Evolutionary conservation across 768 basidiomycete species (phyloP).

Genomic region (Mycena metata): DNA sequence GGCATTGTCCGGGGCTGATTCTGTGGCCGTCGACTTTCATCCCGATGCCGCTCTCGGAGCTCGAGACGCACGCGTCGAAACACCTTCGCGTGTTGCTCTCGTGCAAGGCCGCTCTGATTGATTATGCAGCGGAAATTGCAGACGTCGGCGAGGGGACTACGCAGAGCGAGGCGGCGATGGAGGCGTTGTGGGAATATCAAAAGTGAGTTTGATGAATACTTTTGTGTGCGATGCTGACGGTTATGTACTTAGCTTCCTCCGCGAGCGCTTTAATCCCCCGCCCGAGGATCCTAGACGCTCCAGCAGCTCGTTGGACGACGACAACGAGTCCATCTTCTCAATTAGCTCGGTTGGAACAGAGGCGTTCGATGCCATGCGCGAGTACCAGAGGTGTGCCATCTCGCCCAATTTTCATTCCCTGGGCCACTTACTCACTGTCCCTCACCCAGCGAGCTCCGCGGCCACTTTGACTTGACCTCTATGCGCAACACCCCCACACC

Average conservation of each 20-base stretch:
- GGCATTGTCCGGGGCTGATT: conserved; percentile 63
- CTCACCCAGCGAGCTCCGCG: conserved; percentile 19
- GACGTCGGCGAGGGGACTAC: conserved; percentile 37
- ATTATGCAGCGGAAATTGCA: conserved; percentile 52
- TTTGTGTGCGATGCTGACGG: neutral
- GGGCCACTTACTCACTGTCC: neutral
- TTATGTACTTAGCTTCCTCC: conserved; percentile 39
- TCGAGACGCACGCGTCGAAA: conserved; percentile 65
- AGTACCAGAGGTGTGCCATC: conserved; percentile 35
- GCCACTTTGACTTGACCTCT: conserved; percentile 12
- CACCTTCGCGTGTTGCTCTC: conserved; percentile 60
- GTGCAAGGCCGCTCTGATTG: conserved; percentile 56
- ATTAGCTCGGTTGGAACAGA: conserved; percentile 38
- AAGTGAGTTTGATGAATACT: conserved; percentile 41
- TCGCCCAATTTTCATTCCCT: neutral
- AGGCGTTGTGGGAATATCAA: conserved; percentile 57
- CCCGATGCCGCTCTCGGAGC: conserved; percentile 54
- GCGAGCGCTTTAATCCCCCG: conserved; percentile 42
- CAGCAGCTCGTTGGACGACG: conserved; percentile 21
- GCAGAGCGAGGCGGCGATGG: conserved; percentile 45
- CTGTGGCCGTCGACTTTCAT: conserved; percentile 60
- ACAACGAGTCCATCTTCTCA: conserved; percentile 28
- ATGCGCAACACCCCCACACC: neutral
- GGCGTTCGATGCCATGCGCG: conserved; percentile 38
- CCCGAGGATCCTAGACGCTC: conserved; percentile 31